Percentiles rank a stretch among this genome's conserved stretches.
Evolutionary conservation across 805 yeast species (phyloP).

Genomic region (Yarrowia keelungensis): DNA sequence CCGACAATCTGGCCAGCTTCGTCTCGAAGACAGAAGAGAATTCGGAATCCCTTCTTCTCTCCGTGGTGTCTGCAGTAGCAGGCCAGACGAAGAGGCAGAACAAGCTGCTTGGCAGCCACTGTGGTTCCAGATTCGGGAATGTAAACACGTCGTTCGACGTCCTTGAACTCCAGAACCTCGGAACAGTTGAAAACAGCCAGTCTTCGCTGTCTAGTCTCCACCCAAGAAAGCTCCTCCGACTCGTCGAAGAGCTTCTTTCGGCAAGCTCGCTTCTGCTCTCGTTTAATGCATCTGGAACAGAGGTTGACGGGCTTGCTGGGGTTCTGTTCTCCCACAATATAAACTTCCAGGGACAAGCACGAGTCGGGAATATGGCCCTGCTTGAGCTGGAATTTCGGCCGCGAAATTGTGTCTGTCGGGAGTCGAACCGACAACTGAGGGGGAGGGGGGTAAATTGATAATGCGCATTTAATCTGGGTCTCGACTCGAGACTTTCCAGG

Average conservation of each 20-base stretch:
- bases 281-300: conserved; percentile 85
- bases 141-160: conserved; percentile 57
- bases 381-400: conserved; percentile 77
- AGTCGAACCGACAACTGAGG: conserved; percentile 73
- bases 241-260: conserved; percentile 82
- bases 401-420: conserved; percentile 86
- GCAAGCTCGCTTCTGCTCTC: conserved; percentile 93
- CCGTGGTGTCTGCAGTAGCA: conserved; percentile 97
- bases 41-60: conserved; percentile 78
- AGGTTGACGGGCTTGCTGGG: conserved; percentile 65
- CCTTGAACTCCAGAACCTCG: conserved; percentile 53
- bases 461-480: conserved; percentile 84
- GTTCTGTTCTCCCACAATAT: conserved; percentile 67
- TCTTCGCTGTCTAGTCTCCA: conserved; percentile 73
- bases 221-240: conserved; percentile 79
- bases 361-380: conserved; percentile 44
- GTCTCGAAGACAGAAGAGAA: conserved; percentile 62
- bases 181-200: conserved; percentile 91
- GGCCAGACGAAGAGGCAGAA: conserved; percentile 77
- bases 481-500: conserved; percentile 91
- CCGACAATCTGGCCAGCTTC: conserved; percentile 69
- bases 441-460: conserved; percentile 78
- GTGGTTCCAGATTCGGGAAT: conserved; percentile 16
- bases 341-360: conserved; percentile 66
- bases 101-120: conserved; percentile 51